A percentile compares a stretch with the other conserved stretches of the same genome.
Evolutionary conservation across 345 rosid genomes (phyloP).

Genomic region (Lumnitzera littorea): DNA sequence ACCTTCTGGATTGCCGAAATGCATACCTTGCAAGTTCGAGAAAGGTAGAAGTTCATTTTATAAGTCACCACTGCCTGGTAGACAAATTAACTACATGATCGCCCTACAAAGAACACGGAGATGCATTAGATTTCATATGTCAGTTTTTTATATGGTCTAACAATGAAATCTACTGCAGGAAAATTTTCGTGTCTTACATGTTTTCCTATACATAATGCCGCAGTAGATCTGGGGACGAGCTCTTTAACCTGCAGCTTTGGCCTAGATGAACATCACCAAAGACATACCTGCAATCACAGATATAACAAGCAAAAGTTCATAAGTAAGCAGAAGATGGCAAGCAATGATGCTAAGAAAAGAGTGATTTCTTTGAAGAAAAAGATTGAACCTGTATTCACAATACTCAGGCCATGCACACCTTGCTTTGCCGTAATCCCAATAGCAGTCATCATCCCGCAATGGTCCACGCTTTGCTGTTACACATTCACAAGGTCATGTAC

Average conservation of each 20-base stretch:
- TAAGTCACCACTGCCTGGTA: no score
- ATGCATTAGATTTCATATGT: not conserved
- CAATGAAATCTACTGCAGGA: not conserved
- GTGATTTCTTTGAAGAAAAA: not conserved
- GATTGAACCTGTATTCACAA: conserved; percentile 80
- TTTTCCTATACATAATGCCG: conserved; percentile 51
- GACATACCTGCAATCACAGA: conserved; percentile 44
- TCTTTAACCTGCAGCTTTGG: conserved; percentile 96
- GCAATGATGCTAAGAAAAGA: not conserved
- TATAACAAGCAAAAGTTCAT: not conserved
- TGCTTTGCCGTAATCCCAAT: conserved; percentile 97
- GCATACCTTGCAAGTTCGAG: no score
- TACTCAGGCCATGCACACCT: conserved; percentile 93
- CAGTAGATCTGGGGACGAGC: conserved; percentile 53
- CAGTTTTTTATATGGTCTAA: no score
- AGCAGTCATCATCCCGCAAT: conserved; percentile 85
- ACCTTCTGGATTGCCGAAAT: no score
- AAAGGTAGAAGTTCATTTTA: no score
- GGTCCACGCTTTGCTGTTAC: conserved; percentile 87
- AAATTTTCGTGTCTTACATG: not conserved
- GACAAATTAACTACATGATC: no score
- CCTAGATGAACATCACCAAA: conserved; percentile 96
- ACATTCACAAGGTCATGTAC: not conserved
- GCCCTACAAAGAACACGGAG: no score
- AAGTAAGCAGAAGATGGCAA: not conserved